phyloP scores from a whole-genome alignment of 2,329 filamentous ascomycete species.

The Akanthomyces uredinophilus region DNA sequence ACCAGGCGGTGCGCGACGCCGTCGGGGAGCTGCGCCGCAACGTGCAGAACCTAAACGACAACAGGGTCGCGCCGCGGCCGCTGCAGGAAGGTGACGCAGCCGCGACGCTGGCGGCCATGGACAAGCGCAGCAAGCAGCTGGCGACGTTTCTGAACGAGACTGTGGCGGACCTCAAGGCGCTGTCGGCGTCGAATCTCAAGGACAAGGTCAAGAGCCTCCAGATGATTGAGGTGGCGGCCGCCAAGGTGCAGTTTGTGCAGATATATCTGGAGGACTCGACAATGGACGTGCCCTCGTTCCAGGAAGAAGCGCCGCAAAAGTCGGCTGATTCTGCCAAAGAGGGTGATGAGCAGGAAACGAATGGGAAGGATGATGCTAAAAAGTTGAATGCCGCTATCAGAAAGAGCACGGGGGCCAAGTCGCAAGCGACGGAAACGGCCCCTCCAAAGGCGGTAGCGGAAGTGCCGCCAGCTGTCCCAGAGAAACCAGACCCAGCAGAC shows the following conservation, averaged over 20 bases:
- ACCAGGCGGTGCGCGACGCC: constrained; percentile 74
- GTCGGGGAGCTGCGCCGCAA: constrained; percentile 76
- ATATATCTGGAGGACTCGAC: constrained; percentile 55
- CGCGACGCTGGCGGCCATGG: constrained; percentile 45
- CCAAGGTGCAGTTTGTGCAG: constrained; percentile 62
- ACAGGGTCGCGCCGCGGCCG: constrained; percentile 25
- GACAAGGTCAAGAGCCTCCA: constrained; percentile 47
- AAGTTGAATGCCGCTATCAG: neutral
- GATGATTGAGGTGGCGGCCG: constrained; percentile 52
- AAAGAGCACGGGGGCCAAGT: neutral
- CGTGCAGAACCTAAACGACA: constrained; percentile 61
- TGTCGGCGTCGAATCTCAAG: constrained; percentile 46
- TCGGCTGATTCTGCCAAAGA: neutral
- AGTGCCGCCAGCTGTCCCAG: neutral
- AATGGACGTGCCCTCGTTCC: constrained; percentile 38
- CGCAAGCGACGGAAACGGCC: neutral
- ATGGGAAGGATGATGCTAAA: neutral
- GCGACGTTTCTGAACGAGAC: constrained; percentile 64
- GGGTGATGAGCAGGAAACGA: neutral
- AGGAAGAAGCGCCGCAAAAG: neutral
- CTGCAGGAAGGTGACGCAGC: constrained; percentile 16
- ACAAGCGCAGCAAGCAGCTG: constrained; percentile 61
- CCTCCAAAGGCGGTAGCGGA: neutral
- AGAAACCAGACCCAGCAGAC: neutral
- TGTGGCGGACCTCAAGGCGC: constrained; percentile 55